Percentiles rank a stretch among this genome's conserved stretches.
phyloP scores from a whole-genome alignment of 768 basidiomycete species.

The Phylloporus rhodoxanthus region DNA sequence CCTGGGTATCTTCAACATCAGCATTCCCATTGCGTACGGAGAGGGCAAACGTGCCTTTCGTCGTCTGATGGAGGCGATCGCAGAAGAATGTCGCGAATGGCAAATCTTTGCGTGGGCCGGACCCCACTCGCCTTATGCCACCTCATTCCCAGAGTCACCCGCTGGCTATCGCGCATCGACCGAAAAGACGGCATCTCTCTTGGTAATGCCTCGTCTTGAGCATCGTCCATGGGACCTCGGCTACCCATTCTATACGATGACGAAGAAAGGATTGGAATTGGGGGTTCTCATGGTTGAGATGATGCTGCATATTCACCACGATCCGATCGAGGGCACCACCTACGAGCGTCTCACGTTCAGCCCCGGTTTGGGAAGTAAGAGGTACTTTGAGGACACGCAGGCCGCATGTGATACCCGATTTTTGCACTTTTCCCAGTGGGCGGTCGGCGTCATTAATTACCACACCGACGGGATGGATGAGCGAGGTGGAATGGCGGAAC shows the following conservation, averaged over 20 bases:
- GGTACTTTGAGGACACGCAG: constrained; percentile 14
- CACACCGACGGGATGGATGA: constrained; percentile 14
- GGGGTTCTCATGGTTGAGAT: constrained; percentile 19
- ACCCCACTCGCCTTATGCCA: constrained; percentile 16
- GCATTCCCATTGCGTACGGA: constrained; percentile 22
- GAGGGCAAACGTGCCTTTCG: constrained; percentile 23
- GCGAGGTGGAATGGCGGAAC: constrained; percentile 8
- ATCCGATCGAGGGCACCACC: constrained; percentile 5
- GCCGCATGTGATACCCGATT: constrained; percentile 15
- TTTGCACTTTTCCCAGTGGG: constrained; percentile 21
- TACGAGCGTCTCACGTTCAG: constrained; percentile 13
- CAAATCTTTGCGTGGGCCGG: constrained; percentile 20
- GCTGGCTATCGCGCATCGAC: constrained; percentile 14
- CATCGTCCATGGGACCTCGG: constrained; percentile 14
- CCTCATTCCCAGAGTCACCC: constrained; percentile 17
- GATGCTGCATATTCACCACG: constrained; percentile 17
- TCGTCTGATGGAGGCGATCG: constrained; percentile 21
- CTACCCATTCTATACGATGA: constrained; percentile 18
- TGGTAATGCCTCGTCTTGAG: neutral
- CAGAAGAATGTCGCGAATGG: constrained; percentile 17
- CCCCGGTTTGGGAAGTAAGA: constrained; percentile 9
- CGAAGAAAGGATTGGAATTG: constrained; percentile 20
- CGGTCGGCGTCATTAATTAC: constrained; percentile 22
- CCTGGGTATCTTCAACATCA: constrained; percentile 23
- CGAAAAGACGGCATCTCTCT: neutral